Evolutionary conservation across 768 basidiomycete species (phyloP).

Genomic region (Kwoniella heveanensis): DNA sequence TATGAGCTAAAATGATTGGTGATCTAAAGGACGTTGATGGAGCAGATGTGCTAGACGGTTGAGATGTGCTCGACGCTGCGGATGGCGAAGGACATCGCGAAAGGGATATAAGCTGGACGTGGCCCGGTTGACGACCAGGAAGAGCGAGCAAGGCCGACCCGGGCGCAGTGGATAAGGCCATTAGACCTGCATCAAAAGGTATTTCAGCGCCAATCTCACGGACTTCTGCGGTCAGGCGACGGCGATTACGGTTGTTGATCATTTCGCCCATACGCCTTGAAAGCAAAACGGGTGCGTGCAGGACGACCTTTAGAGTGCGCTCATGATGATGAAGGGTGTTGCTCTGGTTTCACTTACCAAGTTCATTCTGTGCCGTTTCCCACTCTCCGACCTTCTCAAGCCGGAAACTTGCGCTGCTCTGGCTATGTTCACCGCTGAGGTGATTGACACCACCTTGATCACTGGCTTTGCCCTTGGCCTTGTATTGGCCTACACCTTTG

Average conservation of each 20-base stretch:
- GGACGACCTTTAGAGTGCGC: no score
- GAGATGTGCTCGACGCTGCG: background rate
- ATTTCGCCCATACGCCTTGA: no score
- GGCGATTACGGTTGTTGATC: no score
- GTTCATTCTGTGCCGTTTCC: slow-evolving; percentile 53
- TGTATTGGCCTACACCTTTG: background rate
- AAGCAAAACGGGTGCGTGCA: no score
- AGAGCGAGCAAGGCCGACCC: slow-evolving; percentile 52
- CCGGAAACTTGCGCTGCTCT: slow-evolving; percentile 30
- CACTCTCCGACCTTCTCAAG: slow-evolving; percentile 51
- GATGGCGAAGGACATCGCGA: slow-evolving; percentile 34
- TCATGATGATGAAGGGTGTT: no score
- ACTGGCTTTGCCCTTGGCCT: slow-evolving; percentile 33
- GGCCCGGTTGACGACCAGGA: slow-evolving; percentile 56
- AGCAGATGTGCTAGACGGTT: background rate
- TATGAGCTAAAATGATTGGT: slow-evolving; percentile 55
- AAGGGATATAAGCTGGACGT: slow-evolving; percentile 55
- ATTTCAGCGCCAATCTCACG: no score
- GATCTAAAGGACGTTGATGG: slow-evolving; percentile 42
- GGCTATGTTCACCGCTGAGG: background rate
- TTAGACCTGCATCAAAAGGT: slow-evolving; percentile 50
- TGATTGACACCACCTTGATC: background rate
- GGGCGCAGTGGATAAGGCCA: slow-evolving; percentile 45
- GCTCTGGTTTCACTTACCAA: no score
- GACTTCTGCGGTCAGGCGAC: no score